Base-by-base conservation (phyloP, 441 rosid genomes). In the Monsonia emarginata region DNA sequence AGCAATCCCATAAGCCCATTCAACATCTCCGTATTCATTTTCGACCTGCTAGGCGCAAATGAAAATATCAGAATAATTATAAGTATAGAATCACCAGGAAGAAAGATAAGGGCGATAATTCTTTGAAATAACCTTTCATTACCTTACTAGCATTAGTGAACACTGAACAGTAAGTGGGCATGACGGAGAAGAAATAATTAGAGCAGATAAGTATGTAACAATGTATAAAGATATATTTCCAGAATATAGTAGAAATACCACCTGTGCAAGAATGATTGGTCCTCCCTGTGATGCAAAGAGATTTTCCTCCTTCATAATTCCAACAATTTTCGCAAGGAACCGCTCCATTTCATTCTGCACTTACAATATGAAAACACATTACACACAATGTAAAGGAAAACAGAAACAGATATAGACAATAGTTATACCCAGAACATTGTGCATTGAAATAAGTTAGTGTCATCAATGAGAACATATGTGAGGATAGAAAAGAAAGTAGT, bases 201-300 rank as follows among this genome's bases (percentile, higher is more conserved):
- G 0, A 36, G 1, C 9, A 5, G 1, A 8, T 5, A 2, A 36
- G 42, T 9, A 6, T 36, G 2, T 36, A 36, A n/a, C n/a, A n/a
- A n/a, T n/a, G n/a, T 36, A 36, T 13, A 5, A 13, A 4, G 40
- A 4, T 57, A 9, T 4, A 36, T 19, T 16, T 26, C 28, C 3
- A 56, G 58, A 30, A 59, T 32, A 13, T 31, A 34, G 8, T 24
- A 27, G 42, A 24, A 61, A n/a, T 56, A 62, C 67, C 65, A 86
- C 89, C 88, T 87, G 92, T 24, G 92, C 81, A 66, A 87, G 86
- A 74, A 85, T 85, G 72, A 85, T 80, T 22, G 92, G 88, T 59
- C 92, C 89, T 71, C 89, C 92, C 72, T 85, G 88, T 14, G 85
- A 67, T 65, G 89, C 92, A 78, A 85, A 85, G 46, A 85, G 89